Evolutionary conservation across 1,139 yeast species (phyloP).

Genomic region (Taphrina deformans): DNA sequence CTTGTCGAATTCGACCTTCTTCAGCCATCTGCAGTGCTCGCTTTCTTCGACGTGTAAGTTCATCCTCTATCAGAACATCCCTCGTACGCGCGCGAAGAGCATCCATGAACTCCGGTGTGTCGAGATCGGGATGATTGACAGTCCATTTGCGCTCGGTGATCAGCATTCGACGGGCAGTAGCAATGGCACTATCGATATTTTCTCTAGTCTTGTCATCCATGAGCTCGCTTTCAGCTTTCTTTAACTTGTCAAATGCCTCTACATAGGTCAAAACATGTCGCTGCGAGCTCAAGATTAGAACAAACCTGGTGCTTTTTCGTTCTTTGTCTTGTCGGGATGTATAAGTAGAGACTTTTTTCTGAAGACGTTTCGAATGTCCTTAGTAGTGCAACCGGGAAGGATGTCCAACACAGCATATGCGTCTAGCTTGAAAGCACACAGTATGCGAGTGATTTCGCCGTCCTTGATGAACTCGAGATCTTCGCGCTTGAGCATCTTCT

Average conservation of each 20-base stretch:
- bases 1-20: slow-evolving; percentile 48
- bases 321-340: slow-evolving; percentile 67
- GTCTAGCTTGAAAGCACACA: slow-evolving; percentile 54
- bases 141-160: slow-evolving; percentile 52
- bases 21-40: slow-evolving; percentile 48
- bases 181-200: slow-evolving; percentile 49
- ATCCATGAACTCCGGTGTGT: slow-evolving; percentile 46
- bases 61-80: slow-evolving; percentile 51
- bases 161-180: slow-evolving; percentile 51
- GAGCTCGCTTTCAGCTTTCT: slow-evolving; percentile 48
- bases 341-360: slow-evolving; percentile 62
- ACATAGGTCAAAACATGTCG: slow-evolving; percentile 43
- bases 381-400: slow-evolving; percentile 52
- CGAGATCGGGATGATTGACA: slow-evolving; percentile 48
- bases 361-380: slow-evolving; percentile 53
- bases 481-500: slow-evolving; percentile 24
- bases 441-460: slow-evolving; percentile 58
- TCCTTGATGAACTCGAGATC: slow-evolving; percentile 46
- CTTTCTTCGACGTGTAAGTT: slow-evolving; percentile 49
- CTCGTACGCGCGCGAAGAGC: slow-evolving; percentile 50
- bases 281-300: neutral
- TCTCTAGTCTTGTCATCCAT: slow-evolving; percentile 46
- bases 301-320: slow-evolving; percentile 41
- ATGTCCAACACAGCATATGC: slow-evolving; percentile 59
- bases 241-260: slow-evolving; percentile 58